phyloP scores from a whole-genome alignment of 805 yeast species.

The Yamadazyma nakazawae region DNA sequence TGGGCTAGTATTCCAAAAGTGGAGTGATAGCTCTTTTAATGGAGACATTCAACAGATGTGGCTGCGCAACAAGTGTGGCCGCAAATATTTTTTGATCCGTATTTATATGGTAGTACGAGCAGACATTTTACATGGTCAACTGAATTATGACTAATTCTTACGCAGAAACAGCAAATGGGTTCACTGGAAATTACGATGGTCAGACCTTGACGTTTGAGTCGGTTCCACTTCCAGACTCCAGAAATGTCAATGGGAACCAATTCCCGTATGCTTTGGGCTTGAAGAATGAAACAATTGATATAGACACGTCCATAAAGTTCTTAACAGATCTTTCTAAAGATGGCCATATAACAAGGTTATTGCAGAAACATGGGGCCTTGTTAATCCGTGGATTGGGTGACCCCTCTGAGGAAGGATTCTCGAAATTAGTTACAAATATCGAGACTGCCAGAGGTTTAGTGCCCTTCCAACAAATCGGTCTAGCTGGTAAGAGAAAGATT shows the following conservation, averaged over 20 bases:
- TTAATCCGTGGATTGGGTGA: conserved; percentile 1
- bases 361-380: conserved; percentile 2
- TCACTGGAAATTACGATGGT: background rate
- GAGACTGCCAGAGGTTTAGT: conserved; percentile 2
- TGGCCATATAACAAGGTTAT: background rate
- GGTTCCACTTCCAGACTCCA: background rate
- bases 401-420: background rate
- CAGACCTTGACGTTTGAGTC: background rate
- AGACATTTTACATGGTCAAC: no score
- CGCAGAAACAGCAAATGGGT: background rate
- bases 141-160: background rate
- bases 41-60: no score
- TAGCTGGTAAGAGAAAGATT: background rate
- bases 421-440: background rate
- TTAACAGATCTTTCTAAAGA: background rate
- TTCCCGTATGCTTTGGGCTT: conserved; percentile 7
- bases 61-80: no score
- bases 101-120: no score
- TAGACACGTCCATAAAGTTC: background rate
- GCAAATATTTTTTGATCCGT: no score
- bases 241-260: conserved; percentile 6
- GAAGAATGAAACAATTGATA: background rate
- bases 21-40: no score
- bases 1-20: no score
- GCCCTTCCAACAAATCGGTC: conserved; percentile 5